phyloP scores from a whole-genome alignment of 2,329 filamentous ascomycete genomes.

The Aschersonia sp. region DNA sequence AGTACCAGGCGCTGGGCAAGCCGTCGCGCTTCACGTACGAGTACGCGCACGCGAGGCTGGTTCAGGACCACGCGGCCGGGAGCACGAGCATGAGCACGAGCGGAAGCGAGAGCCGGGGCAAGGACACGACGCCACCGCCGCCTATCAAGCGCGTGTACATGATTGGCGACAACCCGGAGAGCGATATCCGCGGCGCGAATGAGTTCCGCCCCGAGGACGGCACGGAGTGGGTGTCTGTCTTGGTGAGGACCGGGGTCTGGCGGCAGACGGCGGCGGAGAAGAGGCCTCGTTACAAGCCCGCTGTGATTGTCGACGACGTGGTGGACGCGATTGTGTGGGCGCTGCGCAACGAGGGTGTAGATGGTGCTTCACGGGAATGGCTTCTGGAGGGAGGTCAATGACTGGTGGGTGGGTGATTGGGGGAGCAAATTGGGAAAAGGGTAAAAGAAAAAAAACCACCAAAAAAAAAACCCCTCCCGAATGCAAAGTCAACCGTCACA shows the following conservation, averaged over 20 bases:
- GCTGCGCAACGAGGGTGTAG: conserved; percentile 37
- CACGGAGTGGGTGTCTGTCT: conserved; percentile 61
- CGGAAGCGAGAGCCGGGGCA: conserved; percentile 2
- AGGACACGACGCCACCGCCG: conserved; percentile 35
- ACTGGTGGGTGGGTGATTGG: neutral
- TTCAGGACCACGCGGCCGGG: conserved; percentile 27
- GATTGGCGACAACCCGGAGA: conserved; percentile 83
- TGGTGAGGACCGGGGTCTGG: conserved; percentile 75
- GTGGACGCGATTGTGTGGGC: conserved; percentile 66
- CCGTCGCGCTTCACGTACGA: conserved; percentile 64
- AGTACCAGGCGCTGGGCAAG: conserved; percentile 66
- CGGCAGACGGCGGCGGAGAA: conserved; percentile 20
- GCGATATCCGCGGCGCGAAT: conserved; percentile 82
- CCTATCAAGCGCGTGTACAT: conserved; percentile 67
- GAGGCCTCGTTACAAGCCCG: conserved; percentile 45
- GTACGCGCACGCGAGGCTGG: conserved; percentile 60
- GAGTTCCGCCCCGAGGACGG: conserved; percentile 50
- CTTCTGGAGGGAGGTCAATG: conserved; percentile 4
- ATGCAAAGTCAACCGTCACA: too few species aligned
- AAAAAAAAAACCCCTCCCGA: too few species aligned
- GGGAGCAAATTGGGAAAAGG: neutral
- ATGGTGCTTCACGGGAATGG: conserved; percentile 17
- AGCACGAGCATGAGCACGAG: conserved; percentile 2
- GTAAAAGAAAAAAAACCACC: too few species aligned
- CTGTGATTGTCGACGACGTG: conserved; percentile 58